Evolutionary conservation across 176 grass and related monocot species (phyloP).

Genomic region (Tuctoria greenei): DNA sequence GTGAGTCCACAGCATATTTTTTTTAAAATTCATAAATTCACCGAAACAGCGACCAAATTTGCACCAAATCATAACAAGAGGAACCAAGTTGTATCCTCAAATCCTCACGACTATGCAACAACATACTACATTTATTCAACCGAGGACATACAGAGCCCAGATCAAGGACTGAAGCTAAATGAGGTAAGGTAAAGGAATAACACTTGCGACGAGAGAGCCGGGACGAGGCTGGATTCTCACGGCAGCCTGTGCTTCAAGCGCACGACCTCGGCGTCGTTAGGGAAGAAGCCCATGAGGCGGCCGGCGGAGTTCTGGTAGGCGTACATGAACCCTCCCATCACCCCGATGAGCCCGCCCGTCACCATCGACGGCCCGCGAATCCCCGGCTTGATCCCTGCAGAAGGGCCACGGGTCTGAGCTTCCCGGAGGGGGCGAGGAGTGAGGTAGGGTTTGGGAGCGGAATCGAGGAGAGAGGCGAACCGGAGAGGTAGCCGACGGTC

Average conservation of each 20-base stretch:
- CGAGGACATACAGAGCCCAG: constrained; percentile 23
- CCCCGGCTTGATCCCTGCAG: constrained; percentile 89
- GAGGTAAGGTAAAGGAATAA: constrained; percentile 32
- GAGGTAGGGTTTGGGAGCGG: background rate
- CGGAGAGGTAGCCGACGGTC: constrained; percentile 94
- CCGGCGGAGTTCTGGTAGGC: constrained; percentile 97
- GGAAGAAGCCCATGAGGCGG: constrained; percentile 95
- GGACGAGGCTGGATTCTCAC: background rate
- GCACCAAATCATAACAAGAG: constrained; percentile 16
- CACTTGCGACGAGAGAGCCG: constrained; percentile 6
- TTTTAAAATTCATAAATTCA: background rate
- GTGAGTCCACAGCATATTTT: background rate
- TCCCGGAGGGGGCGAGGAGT: background rate
- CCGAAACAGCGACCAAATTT: constrained; percentile 8
- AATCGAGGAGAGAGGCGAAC: constrained; percentile 8
- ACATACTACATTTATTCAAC: constrained; percentile 43
- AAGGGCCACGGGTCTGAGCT: constrained; percentile 7
- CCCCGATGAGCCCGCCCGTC: constrained; percentile 79
- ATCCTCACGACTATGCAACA: constrained; percentile 34
- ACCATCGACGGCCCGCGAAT: constrained; percentile 98
- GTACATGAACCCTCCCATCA: constrained; percentile 97
- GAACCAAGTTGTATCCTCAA: constrained; percentile 39
- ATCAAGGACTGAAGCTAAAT: constrained; percentile 36
- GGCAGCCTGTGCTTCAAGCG: constrained; percentile 59
- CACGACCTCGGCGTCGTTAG: constrained; percentile 80